Percentiles rank a stretch among this genome's conserved stretches.
These are phyloP conservation scores for Cenchrus purpureus DNA, from an alignment of 176 grass and related monocot species.

Conservation along the genomic window DNA sequence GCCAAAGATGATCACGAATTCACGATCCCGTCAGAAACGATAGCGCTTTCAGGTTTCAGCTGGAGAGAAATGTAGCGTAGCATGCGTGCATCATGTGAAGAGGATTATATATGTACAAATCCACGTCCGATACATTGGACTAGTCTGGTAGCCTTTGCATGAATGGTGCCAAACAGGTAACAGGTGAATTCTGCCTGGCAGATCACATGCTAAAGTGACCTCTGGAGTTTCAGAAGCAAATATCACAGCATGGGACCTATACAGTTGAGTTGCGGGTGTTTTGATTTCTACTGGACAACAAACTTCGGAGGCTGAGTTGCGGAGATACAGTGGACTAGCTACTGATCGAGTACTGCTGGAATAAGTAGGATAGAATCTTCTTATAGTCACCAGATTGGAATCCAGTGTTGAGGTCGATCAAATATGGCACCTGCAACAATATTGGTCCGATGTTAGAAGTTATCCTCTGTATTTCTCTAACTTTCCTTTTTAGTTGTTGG, in stretches of 20 bases:
- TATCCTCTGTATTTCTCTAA: not conserved
- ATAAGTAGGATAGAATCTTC: constrained; percentile 75
- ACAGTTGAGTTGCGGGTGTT: not conserved
- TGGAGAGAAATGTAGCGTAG: not conserved
- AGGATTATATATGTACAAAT: not conserved
- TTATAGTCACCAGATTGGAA: constrained; percentile 74
- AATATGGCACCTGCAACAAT: constrained; percentile 72
- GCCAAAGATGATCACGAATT: not conserved
- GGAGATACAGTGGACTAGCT: not conserved
- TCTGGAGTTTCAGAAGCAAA: not conserved
- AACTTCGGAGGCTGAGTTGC: not conserved
- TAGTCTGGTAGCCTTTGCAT: not conserved
- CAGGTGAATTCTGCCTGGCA: not conserved
- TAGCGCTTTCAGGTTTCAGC: not conserved
- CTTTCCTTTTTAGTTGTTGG: not conserved
- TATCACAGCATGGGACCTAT: not conserved
- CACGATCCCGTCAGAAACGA: not conserved
- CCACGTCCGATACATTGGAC: not conserved
- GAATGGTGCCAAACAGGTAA: too few relatives aligned
- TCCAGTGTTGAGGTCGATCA: constrained; percentile 74
- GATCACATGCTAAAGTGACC: not conserved
- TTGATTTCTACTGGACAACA: constrained; percentile 10
- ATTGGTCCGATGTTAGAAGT: not conserved
- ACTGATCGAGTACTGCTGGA: constrained; percentile 57
- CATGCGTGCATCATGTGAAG: constrained; percentile 20